A percentile compares a stretch with the other conserved stretches of the same genome.
phyloP scores from a whole-genome alignment of 805 yeast species.

The Candida germanica region DNA sequence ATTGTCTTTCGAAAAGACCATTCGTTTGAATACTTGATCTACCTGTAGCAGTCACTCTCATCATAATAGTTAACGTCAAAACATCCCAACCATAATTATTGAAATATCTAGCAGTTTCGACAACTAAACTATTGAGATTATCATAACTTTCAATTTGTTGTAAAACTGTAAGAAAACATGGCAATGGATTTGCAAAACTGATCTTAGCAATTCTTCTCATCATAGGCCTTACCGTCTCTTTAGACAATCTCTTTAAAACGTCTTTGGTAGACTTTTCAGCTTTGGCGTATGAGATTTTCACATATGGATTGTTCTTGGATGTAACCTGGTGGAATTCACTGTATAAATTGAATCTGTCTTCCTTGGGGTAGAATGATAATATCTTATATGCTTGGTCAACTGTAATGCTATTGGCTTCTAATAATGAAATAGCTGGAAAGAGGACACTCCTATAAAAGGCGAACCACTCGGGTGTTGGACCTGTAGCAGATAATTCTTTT shows the following conservation, averaged over 20 bases:
- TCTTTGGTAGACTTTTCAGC: conserved; percentile 80
- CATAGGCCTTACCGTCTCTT: conserved; percentile 70
- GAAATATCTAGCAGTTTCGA: conserved; percentile 73
- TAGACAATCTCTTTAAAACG: conserved; percentile 74
- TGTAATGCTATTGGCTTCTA: conserved; percentile 56
- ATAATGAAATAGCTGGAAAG: conserved; percentile 56
- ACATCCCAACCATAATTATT: conserved; percentile 83
- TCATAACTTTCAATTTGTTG: conserved; percentile 90
- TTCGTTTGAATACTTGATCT: conserved; percentile 67
- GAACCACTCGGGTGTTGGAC: conserved; percentile 42
- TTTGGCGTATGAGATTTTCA: conserved; percentile 57
- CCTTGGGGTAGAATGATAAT: conserved; percentile 52
- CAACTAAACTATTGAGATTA: conserved; percentile 74
- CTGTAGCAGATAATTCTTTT: conserved; percentile 25
- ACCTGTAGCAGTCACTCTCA: conserved; percentile 63
- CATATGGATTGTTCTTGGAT: conserved; percentile 51
- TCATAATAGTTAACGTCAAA: conserved; percentile 66
- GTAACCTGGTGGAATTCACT: conserved; percentile 68
- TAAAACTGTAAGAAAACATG: conserved; percentile 67
- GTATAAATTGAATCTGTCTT: conserved; percentile 70
- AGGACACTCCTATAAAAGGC: conserved; percentile 62
- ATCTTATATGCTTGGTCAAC: conserved; percentile 59
- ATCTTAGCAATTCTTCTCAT: conserved; percentile 71
- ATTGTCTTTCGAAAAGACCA: conserved; percentile 75
- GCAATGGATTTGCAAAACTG: conserved; percentile 73